phyloP scores from a whole-genome alignment of 140 eudicot genomes.

The Bidens hawaiensis region DNA sequence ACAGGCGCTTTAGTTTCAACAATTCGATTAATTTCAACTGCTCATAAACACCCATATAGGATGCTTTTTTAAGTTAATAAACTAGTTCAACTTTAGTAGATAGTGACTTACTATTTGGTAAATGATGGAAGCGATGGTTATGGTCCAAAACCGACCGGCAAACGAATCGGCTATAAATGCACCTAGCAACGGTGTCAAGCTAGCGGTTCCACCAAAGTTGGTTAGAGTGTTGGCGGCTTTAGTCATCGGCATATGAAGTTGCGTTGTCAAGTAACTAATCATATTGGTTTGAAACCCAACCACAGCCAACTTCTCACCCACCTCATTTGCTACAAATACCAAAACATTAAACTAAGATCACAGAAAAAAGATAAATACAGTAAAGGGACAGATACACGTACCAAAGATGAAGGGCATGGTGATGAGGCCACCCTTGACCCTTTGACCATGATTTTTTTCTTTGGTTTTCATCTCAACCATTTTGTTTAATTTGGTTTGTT shows the following conservation, averaged over 20 bases:
- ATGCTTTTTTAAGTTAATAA: not conserved
- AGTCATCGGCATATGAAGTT: constrained; percentile 76
- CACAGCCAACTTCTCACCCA: constrained; percentile 74
- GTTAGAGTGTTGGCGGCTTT: constrained; percentile 90
- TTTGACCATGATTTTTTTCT: constrained; percentile 25
- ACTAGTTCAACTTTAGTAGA: not conserved
- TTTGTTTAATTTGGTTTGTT: constrained; percentile 15
- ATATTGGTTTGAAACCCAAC: constrained; percentile 85
- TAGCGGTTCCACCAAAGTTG: constrained; percentile 81
- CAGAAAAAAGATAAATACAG: not conserved
- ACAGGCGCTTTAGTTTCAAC: too few species aligned
- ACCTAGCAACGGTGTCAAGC: constrained; percentile 85
- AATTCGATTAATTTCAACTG: too few species aligned
- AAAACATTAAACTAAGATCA: not conserved
- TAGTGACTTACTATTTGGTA: constrained; percentile 50
- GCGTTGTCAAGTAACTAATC: constrained; percentile 78
- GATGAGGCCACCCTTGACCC: constrained; percentile 66
- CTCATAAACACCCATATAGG: not conserved
- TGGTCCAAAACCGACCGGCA: constrained; percentile 95
- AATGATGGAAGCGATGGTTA: constrained; percentile 72
- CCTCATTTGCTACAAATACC: constrained; percentile 57
- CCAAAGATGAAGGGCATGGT: constrained; percentile 98
- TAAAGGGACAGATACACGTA: constrained; percentile 17
- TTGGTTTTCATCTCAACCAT: constrained; percentile 29
- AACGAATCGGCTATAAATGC: constrained; percentile 80